Percentiles rank a stretch among this genome's conserved stretches.
These are phyloP conservation scores for Clonostachys rhizophaga DNA, from an alignment of 2,329 filamentous ascomycete species.

Conservation along the genomic window DNA sequence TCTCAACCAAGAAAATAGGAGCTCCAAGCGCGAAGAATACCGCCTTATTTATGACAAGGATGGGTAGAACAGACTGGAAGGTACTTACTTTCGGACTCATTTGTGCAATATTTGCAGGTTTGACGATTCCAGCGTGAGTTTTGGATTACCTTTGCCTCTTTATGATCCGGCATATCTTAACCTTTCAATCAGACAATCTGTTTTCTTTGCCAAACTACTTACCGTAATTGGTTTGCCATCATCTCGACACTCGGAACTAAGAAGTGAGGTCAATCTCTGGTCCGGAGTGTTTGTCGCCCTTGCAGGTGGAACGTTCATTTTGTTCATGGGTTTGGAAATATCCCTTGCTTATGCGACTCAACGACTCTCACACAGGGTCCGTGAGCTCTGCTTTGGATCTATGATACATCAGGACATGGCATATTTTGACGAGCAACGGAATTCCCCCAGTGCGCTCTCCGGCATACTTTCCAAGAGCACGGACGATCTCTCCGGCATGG, in stretches of 20 bases:
- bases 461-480: slow-evolving; percentile 27
- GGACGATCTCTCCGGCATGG: slow-evolving; percentile 30
- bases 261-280: slow-evolving; percentile 34
- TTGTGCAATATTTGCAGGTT: too few species aligned
- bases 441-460: slow-evolving; percentile 28
- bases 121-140: too few species aligned
- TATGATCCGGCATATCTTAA: too few species aligned
- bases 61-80: too few species aligned
- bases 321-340: slow-evolving; percentile 17
- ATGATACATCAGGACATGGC: slow-evolving; percentile 33
- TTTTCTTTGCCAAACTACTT: slow-evolving; percentile 60
- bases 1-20: too few species aligned
- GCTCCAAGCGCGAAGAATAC: too few species aligned
- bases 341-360: slow-evolving; percentile 10
- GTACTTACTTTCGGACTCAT: too few species aligned
- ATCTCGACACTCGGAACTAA: too few species aligned
- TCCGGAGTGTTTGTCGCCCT: slow-evolving; percentile 39
- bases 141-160: too few species aligned
- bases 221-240: not conserved
- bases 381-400: slow-evolving; percentile 48
- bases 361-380: slow-evolving; percentile 75
- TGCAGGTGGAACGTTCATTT: slow-evolving; percentile 27
- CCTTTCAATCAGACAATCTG: slow-evolving; percentile 60
- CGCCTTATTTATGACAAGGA: too few species aligned
- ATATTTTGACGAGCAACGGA: slow-evolving; percentile 34